phyloP scores from a whole-genome alignment of 2,329 filamentous ascomycete species.

The Neonectria neomacrospora region DNA sequence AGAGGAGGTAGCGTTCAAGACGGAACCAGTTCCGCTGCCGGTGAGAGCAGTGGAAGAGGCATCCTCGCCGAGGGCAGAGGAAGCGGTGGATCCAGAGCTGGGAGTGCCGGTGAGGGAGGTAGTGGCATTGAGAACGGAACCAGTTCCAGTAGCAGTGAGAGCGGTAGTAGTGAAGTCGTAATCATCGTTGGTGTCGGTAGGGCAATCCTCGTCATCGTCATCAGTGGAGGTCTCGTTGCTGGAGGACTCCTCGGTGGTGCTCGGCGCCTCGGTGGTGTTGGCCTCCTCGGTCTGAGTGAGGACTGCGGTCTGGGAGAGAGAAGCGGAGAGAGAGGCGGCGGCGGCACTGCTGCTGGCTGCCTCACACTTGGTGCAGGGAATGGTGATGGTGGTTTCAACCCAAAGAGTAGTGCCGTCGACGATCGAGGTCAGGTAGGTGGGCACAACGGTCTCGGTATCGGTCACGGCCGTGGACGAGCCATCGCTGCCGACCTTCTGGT shows the following conservation, averaged over 20 bases:
- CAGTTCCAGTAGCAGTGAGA: conserved; percentile 1
- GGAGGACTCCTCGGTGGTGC: conserved; percentile 27
- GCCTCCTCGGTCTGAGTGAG: conserved; percentile 5
- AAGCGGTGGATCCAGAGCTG: conserved; percentile 17
- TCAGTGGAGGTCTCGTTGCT: conserved; percentile 13
- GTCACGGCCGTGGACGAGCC: conserved; percentile 12
- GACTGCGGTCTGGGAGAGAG: neutral
- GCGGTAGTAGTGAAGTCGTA: conserved; percentile 19
- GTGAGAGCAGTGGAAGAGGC: conserved; percentile 10
- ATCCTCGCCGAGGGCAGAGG: conserved; percentile 23
- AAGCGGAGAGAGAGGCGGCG: conserved; percentile 27
- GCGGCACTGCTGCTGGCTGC: conserved; percentile 32
- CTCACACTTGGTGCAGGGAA: conserved; percentile 22
- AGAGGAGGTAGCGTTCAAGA: neutral
- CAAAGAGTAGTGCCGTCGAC: conserved; percentile 26
- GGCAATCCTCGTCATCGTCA: conserved; percentile 26
- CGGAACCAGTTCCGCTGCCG: neutral
- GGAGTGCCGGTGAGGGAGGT: conserved; percentile 4
- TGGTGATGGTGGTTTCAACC: conserved; percentile 25
- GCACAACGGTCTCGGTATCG: conserved; percentile 26
- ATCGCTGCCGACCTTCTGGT: conserved; percentile 10
- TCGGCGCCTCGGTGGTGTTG: conserved; percentile 28
- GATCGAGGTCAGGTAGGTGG: conserved; percentile 17
- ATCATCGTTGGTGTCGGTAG: conserved; percentile 20
- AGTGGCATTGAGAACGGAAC: neutral